Evolutionary conservation across 2,329 filamentous ascomycete genomes (phyloP).

Genomic region (Magnaporthales sp.): DNA sequence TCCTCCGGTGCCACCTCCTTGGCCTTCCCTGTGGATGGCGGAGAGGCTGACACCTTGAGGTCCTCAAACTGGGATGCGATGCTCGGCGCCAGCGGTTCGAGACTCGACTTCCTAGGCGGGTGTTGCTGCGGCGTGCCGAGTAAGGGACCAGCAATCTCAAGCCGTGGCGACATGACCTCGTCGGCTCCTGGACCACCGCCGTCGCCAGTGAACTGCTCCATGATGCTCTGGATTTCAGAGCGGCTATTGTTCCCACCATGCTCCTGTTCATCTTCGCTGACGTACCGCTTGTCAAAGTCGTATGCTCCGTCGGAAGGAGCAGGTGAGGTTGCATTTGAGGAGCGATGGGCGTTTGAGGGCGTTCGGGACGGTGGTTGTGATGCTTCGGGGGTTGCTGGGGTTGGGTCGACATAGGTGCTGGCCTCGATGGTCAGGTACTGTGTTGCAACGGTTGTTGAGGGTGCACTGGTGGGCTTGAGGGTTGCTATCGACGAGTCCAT

Average conservation of each 20-base stretch:
- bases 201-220: constrained; percentile 85
- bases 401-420: constrained; percentile 45
- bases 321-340: constrained; percentile 36
- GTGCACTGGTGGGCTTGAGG: constrained; percentile 34
- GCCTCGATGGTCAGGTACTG: constrained; percentile 38
- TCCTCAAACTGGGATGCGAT: constrained; percentile 41
- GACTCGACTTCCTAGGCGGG: constrained; percentile 76
- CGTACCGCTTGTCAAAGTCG: constrained; percentile 43
- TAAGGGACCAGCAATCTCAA: constrained; percentile 75
- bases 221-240: constrained; percentile 92
- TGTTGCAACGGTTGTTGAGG: constrained; percentile 24
- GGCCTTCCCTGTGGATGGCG: constrained; percentile 26
- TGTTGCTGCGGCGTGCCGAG: constrained; percentile 59
- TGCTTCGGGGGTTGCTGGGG: constrained; percentile 44
- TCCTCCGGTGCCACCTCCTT: constrained; percentile 21
- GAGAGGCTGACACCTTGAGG: constrained; percentile 30
- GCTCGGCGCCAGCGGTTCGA: constrained; percentile 58
- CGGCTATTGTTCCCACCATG: constrained; percentile 34
- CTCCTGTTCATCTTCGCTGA: constrained; percentile 59
- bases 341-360: constrained; percentile 43
- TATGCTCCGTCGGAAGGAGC: constrained; percentile 45
- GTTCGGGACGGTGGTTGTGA: constrained; percentile 52
- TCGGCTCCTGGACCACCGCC: constrained; percentile 63
- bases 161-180: constrained; percentile 84
- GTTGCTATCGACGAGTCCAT: constrained; percentile 33